Evolutionary conservation across 768 basidiomycete genomes (phyloP), one percentile per base, ranked within the genome.

Genomic region (Panus rudis): DNA sequence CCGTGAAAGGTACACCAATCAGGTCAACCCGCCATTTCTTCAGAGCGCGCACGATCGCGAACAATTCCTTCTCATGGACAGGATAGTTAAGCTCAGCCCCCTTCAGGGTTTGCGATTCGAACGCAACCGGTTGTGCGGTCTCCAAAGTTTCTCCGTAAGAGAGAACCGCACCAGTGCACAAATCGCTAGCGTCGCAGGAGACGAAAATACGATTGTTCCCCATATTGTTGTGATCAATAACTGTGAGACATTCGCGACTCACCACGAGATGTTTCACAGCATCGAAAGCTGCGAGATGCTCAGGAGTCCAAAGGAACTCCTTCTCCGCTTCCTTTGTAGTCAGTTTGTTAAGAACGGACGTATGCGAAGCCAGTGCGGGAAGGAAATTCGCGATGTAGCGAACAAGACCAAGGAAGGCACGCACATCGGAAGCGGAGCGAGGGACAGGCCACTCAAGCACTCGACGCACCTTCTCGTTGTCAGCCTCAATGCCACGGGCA

Each of bases 31-130:
- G 41, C 42, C 51, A 62, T 31, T 52, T 52, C 42, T 56, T 47
- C 8, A 56, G 42, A 0, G 64, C 64, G 0, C 54, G 32, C 0
- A 70, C 52, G 11, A 72, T 63, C 0, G 64, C 65, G 1, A 68
- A 42, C 1, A 69, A 37, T 47, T 70, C 68, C 42, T 66, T 62
- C 41, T 71, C 57, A 41, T 70, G 68, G 0, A 60, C 55, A 0
- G 64, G 64, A 39, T 70, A 71, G 40, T 67, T 65, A 10, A 20
- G 59, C 33, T 60, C 59, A 1, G 68, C 64, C 8, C 50, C 48
- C 25, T 52, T 59, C 4, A 48, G 37, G 5, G 43, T 48, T 39
- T 25, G 49, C 0, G 55, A 72, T 16, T 62, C 55, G 46, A 65
- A 61, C 28, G 63, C 52, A 22, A 61, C 63, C 0, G 69, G 62